Percentiles rank a stretch among this genome's conserved stretches.
phyloP scores from a whole-genome alignment of 2,329 filamentous ascomycete species.

The Albifimbria verrucaria region DNA sequence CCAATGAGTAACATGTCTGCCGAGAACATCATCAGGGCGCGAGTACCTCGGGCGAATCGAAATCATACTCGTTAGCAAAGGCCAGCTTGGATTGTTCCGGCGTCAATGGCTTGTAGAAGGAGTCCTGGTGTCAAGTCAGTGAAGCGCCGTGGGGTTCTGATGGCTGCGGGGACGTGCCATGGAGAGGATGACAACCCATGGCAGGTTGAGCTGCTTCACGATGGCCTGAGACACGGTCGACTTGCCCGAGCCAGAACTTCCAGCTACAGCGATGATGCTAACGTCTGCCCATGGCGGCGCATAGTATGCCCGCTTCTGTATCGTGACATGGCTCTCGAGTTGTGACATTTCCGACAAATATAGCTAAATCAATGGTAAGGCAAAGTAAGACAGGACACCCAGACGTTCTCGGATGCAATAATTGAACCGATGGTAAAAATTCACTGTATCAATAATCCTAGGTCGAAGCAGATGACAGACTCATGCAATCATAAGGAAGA shows the following conservation, averaged over 20 bases:
- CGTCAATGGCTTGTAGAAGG: slow-evolving; percentile 90
- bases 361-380: neutral
- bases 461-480: neutral
- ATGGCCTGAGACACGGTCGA: slow-evolving; percentile 92
- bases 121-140: slow-evolving; percentile 63
- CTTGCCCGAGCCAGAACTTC: slow-evolving; percentile 91
- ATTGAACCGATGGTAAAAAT: neutral
- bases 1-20: slow-evolving; percentile 6
- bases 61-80: slow-evolving; percentile 90
- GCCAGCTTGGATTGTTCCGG: slow-evolving; percentile 75
- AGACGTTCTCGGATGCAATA: neutral
- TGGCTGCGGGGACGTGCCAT: slow-evolving; percentile 60
- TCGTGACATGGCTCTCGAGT: slow-evolving; percentile 41
- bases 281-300: slow-evolving; percentile 94
- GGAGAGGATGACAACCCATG: slow-evolving; percentile 96
- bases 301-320: slow-evolving; percentile 68
- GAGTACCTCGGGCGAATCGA: slow-evolving; percentile 77
- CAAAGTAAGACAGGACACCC: neutral
- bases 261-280: slow-evolving; percentile 94
- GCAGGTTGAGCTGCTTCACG: slow-evolving; percentile 82
- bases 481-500: neutral
- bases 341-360: slow-evolving; percentile 19
- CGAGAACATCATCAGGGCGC: neutral
- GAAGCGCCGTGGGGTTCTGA: neutral
- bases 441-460: neutral